Base-by-base conservation (phyloP, 2,329 filamentous ascomycete species). In the Thelonectria rubi region DNA sequence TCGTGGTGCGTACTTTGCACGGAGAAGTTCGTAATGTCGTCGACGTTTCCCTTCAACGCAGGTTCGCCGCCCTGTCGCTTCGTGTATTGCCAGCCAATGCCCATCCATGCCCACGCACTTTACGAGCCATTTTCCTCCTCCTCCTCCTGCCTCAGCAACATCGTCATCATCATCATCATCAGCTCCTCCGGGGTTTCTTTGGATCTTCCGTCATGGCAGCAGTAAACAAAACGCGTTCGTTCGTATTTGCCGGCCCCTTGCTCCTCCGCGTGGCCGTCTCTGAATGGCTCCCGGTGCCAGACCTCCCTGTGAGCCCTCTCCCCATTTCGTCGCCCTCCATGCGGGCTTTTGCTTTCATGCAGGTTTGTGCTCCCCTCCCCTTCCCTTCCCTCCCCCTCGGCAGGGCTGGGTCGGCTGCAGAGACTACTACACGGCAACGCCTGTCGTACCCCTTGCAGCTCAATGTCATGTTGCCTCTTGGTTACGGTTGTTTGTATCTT, bases 1-100 rank as follows among this genome's bases (percentile, higher is more conserved):
- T 24, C 24, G 24, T 7, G 24, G 24, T 24, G 24, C 24, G 24
- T 24, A 24, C 24, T 24, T 7, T 7, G 24, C 7, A n/a, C n/a
- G n/a, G n/a, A n/a, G n/a, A n/a, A n/a, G n/a, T n/a, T n/a, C n/a
- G n/a, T n/a, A n/a, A n/a, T n/a, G n/a, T n/a, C n/a, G n/a, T n/a
- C n/a, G n/a, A n/a, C n/a, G n/a, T n/a, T n/a, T 46, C 45, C 55
- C 26, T 26, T 37, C 45, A 60, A 60, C 14, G 39, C 52, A 55
- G 57, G 57, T 40, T 50, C 39, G 37, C 47, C 18, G 46, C 39
- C n/a, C 48, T n/a, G 43, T 50, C 15, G 8, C 17, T 17, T 24
- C 39, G 40, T 42, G 17, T 42, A 42, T 42, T 42, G 17, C 40
- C 40, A 5, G n/a, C n/a, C n/a, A n/a, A n/a, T n/a, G n/a, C n/a